Evolutionary conservation across 2,329 filamentous ascomycete genomes (phyloP), one percentile per base, ranked within the genome.

Genomic region (Ophiostoma angusticollis): DNA sequence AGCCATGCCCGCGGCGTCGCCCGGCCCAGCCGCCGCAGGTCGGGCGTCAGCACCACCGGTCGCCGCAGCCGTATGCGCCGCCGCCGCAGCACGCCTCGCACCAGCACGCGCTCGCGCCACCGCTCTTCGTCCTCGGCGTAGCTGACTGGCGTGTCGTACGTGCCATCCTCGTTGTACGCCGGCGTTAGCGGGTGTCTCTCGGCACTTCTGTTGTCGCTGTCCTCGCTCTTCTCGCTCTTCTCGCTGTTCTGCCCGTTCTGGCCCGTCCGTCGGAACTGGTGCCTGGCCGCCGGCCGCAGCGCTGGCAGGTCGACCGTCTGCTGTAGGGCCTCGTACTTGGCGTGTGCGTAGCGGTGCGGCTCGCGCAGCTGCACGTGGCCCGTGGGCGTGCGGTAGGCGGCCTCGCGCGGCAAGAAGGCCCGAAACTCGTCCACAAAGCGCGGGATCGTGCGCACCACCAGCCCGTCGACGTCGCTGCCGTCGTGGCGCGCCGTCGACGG

Each of bases 391-490:
- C 45, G 50, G 44, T 67, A 67, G 21, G 39, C 35, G 9, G 62
- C 45, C 3, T 47, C 45, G 17, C 55, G 53, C 0, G 61, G 61
- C 7, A 73, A 39, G 41, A 71, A 68, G 29, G 59, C 56, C 11
- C 51, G 51, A 55, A 70, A 72, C 48, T 70, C 65, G 33, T 56
- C 50, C n/a, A 72, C 46, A 22, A 67, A 48, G 7, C 55, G 49
- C 1, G 68, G 69, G 3, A 70, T 47, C 1, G 23, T 19, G n/a
- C 36, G 35, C 4, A 35, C 43, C 29, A 19, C 41, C 1, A 50
- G 9, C 18, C 41, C 43, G 23, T 46, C 41, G 28, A 11, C 11
- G 17, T n/a, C n/a, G n/a, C n/a, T n/a, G n/a, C n/a, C n/a, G n/a
- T n/a, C n/a, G n/a, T n/a, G 24, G 23, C 18, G 22, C 37, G 8